Evolutionary conservation across 2,329 filamentous ascomycete species (phyloP).

Genomic region (Eutypa lata): DNA sequence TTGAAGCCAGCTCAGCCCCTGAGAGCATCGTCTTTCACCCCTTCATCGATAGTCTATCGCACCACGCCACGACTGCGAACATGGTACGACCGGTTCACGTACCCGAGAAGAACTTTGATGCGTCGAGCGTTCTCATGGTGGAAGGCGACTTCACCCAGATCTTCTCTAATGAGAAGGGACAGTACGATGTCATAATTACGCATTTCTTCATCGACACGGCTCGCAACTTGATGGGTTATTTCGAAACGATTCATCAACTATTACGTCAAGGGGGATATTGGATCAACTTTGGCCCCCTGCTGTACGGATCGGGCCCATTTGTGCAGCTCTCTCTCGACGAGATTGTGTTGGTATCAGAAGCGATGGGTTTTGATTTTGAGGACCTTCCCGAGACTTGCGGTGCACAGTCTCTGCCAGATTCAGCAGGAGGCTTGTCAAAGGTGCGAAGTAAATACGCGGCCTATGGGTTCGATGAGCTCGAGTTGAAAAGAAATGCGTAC

Average conservation of each 20-base stretch:
- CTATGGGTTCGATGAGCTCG: slow-evolving; percentile 50
- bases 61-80: slow-evolving; percentile 46
- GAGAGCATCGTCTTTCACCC: slow-evolving; percentile 39
- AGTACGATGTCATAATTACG: slow-evolving; percentile 50
- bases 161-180: slow-evolving; percentile 23
- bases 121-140: slow-evolving; percentile 40
- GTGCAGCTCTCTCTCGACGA: slow-evolving; percentile 55
- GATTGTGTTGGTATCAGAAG: slow-evolving; percentile 43
- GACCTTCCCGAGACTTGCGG: slow-evolving; percentile 40
- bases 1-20: slow-evolving; percentile 31
- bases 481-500: slow-evolving; percentile 51
- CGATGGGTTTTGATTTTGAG: slow-evolving; percentile 49
- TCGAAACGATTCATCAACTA: slow-evolving; percentile 49
- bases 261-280: slow-evolving; percentile 48
- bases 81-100: slow-evolving; percentile 44
- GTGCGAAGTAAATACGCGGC: slow-evolving; percentile 45
- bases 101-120: slow-evolving; percentile 37
- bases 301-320: slow-evolving; percentile 53
- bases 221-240: slow-evolving; percentile 51
- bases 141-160: slow-evolving; percentile 55
- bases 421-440: slow-evolving; percentile 19
- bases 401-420: slow-evolving; percentile 32
- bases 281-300: slow-evolving; percentile 54
- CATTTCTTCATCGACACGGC: slow-evolving; percentile 62
- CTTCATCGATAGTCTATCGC: slow-evolving; percentile 55